Base-by-base conservation (phyloP, 179 eudicot genomes). In the Actinidia polygama region DNA sequence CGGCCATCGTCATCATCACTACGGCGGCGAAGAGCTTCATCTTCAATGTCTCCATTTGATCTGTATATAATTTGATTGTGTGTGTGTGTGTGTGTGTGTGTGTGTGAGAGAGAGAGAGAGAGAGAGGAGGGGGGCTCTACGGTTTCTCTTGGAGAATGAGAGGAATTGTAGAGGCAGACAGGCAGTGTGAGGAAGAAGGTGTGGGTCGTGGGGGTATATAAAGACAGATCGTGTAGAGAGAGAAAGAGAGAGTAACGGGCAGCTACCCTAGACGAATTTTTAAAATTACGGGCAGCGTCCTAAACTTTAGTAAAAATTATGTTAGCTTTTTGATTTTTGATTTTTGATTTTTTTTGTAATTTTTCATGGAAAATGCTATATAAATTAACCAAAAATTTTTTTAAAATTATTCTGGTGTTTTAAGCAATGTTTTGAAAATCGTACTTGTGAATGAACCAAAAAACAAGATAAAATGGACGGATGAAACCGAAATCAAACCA, bases 1-100 rank as follows among this genome's bases (percentile, higher is more conserved):
- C 82, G 24, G 82, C 82, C 82, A 86, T 80, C 64, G 71, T 24
- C 84, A 78, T 80, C 47, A 83, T 21, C 44, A 81, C 23, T 11
- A 73, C 73, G 10, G 79, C 84, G 10, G 49, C 78, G 40, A 83
- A 75, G 54, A 85, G 68, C 57, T 71, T 85, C 85, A 79, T 85
- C 85, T 62, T 84, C 83, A 84, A 51, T 69, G 86, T 80, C 84
- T 84, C 86, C 86, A 84, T 84, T 74, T 61, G 19, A 21, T 40
- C 51, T 19, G 21, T 26, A 44, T 23, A 4, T 11, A 10, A 1
- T 64, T 2, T 23, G 23, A 19, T 14, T 23, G 6, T 12, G 40
- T 6, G 5, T 74, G n/a, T n/a, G n/a, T n/a, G n/a, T n/a, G n/a
- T n/a, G n/a, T n/a, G n/a, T n/a, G n/a, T n/a, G n/a, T n/a, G n/a